Conservation (phyloP, 257 asterid species). For the Agastache rugosa region DNA sequence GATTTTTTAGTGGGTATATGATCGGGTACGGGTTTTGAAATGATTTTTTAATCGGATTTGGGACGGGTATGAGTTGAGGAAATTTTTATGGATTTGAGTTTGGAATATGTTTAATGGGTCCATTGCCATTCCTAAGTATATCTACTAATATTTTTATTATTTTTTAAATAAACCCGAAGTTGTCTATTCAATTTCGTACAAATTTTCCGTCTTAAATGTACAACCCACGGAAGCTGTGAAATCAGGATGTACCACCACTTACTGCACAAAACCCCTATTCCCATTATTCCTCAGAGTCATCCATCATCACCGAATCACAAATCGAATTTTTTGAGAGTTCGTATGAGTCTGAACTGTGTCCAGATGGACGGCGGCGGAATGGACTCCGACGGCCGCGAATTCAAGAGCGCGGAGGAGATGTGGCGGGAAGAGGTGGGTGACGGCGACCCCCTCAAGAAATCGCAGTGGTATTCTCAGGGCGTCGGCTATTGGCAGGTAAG, state of each 20-base stretch:
- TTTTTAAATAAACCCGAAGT: not conserved
- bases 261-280: conserved; percentile 37
- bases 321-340: conserved; percentile 19
- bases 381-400: conserved; percentile 80
- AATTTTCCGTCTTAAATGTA: not conserved
- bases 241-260: conserved; percentile 40
- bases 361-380: conserved; percentile 65
- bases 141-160: no score
- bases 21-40: no score
- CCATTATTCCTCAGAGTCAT: conserved; percentile 4
- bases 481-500: conserved; percentile 87
- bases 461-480: conserved; percentile 81
- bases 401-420: conserved; percentile 81
- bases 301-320: conserved; percentile 18
- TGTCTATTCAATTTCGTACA: no score
- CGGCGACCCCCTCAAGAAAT: conserved; percentile 66
- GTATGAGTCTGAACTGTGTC: conserved; percentile 26
- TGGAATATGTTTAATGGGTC: no score
- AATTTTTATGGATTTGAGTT: no score
- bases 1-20: no score
- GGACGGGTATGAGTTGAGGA: no score
- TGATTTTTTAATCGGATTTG: no score
- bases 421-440: conserved; percentile 89
- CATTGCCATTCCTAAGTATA: no score
- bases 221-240: conserved; percentile 14